These are phyloP conservation scores for Dendrothele bispora DNA, from an alignment of 768 basidiomycete species.

Conservation along the genomic window DNA sequence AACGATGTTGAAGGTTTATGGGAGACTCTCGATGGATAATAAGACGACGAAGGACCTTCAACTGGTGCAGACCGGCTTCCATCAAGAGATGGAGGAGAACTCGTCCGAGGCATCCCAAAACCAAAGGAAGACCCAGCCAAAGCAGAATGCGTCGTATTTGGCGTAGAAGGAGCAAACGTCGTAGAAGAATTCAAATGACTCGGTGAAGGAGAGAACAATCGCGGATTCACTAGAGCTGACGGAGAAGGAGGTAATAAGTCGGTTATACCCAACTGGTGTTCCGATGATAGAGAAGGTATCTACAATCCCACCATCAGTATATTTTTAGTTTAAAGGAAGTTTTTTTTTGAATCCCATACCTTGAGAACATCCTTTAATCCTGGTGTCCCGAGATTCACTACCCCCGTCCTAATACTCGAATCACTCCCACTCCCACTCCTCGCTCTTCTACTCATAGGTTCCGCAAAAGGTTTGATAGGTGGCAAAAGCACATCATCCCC, in stretches of 20 bases:
- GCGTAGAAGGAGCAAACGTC: conserved; percentile 8
- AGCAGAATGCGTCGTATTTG: conserved; percentile 19
- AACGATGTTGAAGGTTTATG: conserved; percentile 30
- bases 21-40: conserved; percentile 25
- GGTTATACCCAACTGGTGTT: conserved; percentile 65
- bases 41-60: conserved; percentile 22
- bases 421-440: conserved; percentile 53
- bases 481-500: conserved; percentile 30
- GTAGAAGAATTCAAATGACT: conserved; percentile 34
- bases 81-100: conserved; percentile 29
- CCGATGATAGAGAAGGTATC: conserved; percentile 68
- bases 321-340: neutral
- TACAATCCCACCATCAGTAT: conserved; percentile 21
- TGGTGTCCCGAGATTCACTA: conserved; percentile 41
- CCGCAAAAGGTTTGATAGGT: conserved; percentile 47
- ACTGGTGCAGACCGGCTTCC: conserved; percentile 15
- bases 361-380: conserved; percentile 75
- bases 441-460: conserved; percentile 35
- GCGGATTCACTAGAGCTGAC: conserved; percentile 39
- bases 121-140: conserved; percentile 28
- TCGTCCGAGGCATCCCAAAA: conserved; percentile 34
- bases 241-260: conserved; percentile 80
- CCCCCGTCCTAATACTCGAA: conserved; percentile 34
- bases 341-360: conserved; percentile 42
- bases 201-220: conserved; percentile 35